phyloP scores from a whole-genome alignment of 306 rosid species.

The Cicer pinnatifidum region DNA sequence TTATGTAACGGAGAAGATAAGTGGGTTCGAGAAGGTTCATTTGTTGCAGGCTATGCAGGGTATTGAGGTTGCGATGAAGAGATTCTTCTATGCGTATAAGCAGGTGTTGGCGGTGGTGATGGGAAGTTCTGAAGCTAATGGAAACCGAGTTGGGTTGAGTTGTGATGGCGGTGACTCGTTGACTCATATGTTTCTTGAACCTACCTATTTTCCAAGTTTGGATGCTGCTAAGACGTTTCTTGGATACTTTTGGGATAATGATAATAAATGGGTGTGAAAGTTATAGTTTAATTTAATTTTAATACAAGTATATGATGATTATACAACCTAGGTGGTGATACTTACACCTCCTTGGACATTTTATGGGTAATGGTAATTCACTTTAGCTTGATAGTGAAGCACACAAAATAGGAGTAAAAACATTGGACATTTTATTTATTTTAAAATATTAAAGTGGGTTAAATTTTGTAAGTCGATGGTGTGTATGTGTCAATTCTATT shows the following conservation, averaged over 20 bases:
- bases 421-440: neutral
- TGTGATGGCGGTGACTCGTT: conserved; percentile 69
- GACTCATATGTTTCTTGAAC: conserved; percentile 76
- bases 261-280: conserved; percentile 4
- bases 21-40: conserved; percentile 59
- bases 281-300: neutral
- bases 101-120: conserved; percentile 72
- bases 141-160: conserved; percentile 67
- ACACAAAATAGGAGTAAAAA: neutral
- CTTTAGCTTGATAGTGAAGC: conserved; percentile 10
- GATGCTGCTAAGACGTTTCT: conserved; percentile 94
- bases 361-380: neutral
- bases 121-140: conserved; percentile 83
- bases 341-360: neutral
- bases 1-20: conserved; percentile 54
- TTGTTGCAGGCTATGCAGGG: conserved; percentile 77
- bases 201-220: conserved; percentile 89
- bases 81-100: conserved; percentile 77
- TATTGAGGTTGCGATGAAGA: conserved; percentile 73
- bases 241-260: conserved; percentile 56
- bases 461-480: neutral
- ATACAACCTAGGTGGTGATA: neutral
- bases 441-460: neutral
- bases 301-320: too few relatives aligned
- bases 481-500: neutral